Percentiles rank a stretch among this genome's conserved stretches.
Conservation (phyloP, 169 alveolate genomes). For the Plasmodium fragile region DNA sequence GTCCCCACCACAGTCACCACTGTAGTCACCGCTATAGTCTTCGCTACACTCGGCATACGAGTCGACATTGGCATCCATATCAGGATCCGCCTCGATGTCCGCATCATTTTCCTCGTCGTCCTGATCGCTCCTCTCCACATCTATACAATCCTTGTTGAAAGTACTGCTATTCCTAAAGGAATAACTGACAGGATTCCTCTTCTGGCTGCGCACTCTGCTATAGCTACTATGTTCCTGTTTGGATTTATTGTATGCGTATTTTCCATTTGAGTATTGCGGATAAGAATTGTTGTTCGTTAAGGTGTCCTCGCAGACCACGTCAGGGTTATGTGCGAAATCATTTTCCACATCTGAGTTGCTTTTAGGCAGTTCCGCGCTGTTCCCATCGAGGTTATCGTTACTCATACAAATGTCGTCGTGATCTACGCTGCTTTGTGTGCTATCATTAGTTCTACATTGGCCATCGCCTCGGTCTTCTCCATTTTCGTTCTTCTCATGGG, state of each 20-base stretch:
- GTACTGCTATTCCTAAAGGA: not conserved
- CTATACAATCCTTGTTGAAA: not conserved
- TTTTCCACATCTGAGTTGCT: slow-evolving; percentile 12
- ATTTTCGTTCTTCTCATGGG: slow-evolving; percentile 3
- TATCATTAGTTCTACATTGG: not conserved
- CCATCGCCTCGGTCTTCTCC: not conserved
- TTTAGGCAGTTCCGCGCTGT: not conserved
- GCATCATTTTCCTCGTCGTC: not conserved
- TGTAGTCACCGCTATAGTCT: not conserved
- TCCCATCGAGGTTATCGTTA: slow-evolving; percentile 12
- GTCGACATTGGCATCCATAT: not conserved
- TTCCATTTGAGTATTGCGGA: not conserved
- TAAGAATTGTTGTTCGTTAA: not conserved
- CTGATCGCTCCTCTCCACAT: not conserved
- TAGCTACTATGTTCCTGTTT: not conserved
- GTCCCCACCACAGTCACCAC: not conserved
- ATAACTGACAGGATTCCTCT: not conserved
- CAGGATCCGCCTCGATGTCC: not conserved
- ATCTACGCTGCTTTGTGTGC: not conserved
- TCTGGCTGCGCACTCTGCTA: not conserved
- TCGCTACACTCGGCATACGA: not conserved
- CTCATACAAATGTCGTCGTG: not conserved
- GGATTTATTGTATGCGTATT: slow-evolving; percentile 5
- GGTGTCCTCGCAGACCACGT: not conserved
- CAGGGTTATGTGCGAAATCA: not conserved